phyloP scores from a whole-genome alignment of 108 stramenopile genomes.

The Cafeteria roenbergensis region DNA sequence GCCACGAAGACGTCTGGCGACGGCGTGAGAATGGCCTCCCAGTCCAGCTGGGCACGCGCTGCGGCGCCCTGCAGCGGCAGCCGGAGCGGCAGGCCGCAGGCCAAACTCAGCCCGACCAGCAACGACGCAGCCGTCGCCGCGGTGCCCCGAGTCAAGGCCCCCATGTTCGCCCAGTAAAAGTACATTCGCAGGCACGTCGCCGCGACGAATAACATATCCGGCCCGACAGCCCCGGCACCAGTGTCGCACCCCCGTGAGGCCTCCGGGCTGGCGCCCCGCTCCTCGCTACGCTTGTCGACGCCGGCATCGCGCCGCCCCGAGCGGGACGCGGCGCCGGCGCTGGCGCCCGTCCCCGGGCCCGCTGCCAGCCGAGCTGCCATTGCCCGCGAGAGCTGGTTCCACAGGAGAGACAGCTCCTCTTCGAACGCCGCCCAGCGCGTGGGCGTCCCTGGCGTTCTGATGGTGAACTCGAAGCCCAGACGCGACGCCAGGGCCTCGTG shows the following conservation, averaged over 20 bases:
- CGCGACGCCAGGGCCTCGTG: not conserved
- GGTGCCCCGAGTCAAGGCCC: not conserved
- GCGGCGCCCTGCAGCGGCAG: no score
- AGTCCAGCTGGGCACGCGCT: no score
- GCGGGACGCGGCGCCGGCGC: no score
- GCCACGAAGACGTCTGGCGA: no score
- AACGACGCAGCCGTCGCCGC: not conserved
- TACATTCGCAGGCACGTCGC: not conserved
- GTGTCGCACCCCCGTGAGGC: no score
- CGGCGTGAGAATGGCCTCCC: no score
- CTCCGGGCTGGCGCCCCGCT: not conserved
- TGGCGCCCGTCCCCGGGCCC: no score
- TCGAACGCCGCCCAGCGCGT: not conserved
- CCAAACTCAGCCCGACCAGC: not conserved
- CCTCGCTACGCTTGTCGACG: not conserved
- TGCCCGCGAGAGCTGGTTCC: not conserved
- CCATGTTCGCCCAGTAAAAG: slow-evolving; percentile 1
- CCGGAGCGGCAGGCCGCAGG: not conserved
- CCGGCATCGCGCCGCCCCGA: not conserved
- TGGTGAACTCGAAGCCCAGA: not conserved
- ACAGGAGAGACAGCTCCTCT: not conserved
- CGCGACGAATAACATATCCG: not conserved
- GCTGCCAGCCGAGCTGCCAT: no score
- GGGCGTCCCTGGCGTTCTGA: not conserved
- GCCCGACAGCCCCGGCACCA: no score